Percentiles rank a stretch among this genome's conserved stretches.
Evolutionary conservation across 495 filamentous ascomycete genomes (phyloP).

Genomic region (Trichoderma reesei): DNA sequence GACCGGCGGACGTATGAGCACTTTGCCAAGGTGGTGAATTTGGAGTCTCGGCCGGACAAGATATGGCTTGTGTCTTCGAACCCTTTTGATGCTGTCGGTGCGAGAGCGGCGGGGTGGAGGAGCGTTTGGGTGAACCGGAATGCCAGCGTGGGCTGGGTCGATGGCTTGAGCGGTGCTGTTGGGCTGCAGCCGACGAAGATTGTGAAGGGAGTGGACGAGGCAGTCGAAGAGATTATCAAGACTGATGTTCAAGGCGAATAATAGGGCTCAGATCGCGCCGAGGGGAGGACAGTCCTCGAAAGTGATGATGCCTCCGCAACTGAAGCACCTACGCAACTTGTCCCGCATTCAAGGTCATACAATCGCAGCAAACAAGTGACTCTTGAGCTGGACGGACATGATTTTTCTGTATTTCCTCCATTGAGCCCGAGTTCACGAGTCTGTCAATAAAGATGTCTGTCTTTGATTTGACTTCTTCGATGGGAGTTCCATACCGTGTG

Average conservation of each 20-base stretch:
- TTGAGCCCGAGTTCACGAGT: too few species aligned
- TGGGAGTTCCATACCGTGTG: too few species aligned
- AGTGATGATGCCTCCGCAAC: too few species aligned
- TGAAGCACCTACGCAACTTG: too few species aligned
- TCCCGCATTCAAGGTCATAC: too few species aligned
- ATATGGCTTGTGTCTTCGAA: slow-evolving; percentile 72
- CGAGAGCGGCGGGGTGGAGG: slow-evolving; percentile 43
- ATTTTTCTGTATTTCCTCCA: too few species aligned
- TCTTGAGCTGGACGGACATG: too few species aligned
- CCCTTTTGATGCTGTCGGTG: slow-evolving; percentile 69
- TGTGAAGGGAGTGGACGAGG: slow-evolving; percentile 40
- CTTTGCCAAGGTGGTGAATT: slow-evolving; percentile 45
- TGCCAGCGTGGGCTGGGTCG: slow-evolving; percentile 41
- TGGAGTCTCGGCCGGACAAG: slow-evolving; percentile 21
- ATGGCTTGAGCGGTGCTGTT: slow-evolving; percentile 34
- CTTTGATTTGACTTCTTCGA: too few species aligned
- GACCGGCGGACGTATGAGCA: slow-evolving; percentile 52
- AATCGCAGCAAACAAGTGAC: too few species aligned
- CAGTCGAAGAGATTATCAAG: slow-evolving; percentile 30
- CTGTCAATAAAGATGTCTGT: too few species aligned
- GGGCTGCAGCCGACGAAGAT: slow-evolving; percentile 35
- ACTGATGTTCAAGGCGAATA: neutral
- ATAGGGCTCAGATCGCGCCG: too few species aligned
- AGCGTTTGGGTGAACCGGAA: slow-evolving; percentile 61
- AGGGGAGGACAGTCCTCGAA: too few species aligned